Conservation (phyloP, 2,329 filamentous ascomycete species). For the Chalaropsis thielavioides region DNA sequence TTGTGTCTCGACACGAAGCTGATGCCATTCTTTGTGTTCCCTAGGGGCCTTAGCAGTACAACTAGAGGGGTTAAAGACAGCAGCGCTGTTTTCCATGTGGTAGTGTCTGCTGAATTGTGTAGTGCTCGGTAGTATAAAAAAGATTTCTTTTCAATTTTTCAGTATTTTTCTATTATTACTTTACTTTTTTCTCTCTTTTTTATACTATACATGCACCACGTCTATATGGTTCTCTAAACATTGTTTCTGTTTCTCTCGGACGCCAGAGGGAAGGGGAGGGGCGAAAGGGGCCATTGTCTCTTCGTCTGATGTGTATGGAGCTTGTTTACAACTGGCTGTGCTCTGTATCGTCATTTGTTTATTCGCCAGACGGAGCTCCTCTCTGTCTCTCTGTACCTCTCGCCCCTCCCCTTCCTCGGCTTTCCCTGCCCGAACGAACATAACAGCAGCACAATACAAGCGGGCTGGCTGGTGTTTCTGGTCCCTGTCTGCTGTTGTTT, state of each 20-base stretch:
- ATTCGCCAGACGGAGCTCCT: neutral
- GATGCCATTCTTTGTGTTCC: neutral
- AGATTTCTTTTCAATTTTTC: neutral
- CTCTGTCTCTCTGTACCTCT: neutral
- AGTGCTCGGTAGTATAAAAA: too few species aligned
- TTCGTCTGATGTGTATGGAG: constrained; percentile 5
- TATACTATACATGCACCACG: neutral
- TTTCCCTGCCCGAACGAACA: neutral
- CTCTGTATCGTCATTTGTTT: constrained; percentile 6
- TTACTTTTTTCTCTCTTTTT: too few species aligned
- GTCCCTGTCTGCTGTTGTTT: constrained; percentile 2
- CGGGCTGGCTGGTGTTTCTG: neutral
- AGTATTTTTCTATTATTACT: neutral
- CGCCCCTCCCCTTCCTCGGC: neutral
- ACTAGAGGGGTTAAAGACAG: too few species aligned
- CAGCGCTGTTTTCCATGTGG: too few species aligned
- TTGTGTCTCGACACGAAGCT: neutral
- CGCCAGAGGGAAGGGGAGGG: neutral
- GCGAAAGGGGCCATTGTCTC: neutral
- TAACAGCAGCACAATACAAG: neutral
- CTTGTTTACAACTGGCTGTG: neutral
- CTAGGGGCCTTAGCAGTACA: neutral
- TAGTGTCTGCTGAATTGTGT: too few species aligned
- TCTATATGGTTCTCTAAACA: neutral
- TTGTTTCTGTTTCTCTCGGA: constrained; percentile 3